A percentile compares a stretch with the other conserved stretches of the same genome.
These are phyloP conservation scores for Mycena polygramma DNA, from an alignment of 768 basidiomycete genomes.

Conservation along the genomic window DNA sequence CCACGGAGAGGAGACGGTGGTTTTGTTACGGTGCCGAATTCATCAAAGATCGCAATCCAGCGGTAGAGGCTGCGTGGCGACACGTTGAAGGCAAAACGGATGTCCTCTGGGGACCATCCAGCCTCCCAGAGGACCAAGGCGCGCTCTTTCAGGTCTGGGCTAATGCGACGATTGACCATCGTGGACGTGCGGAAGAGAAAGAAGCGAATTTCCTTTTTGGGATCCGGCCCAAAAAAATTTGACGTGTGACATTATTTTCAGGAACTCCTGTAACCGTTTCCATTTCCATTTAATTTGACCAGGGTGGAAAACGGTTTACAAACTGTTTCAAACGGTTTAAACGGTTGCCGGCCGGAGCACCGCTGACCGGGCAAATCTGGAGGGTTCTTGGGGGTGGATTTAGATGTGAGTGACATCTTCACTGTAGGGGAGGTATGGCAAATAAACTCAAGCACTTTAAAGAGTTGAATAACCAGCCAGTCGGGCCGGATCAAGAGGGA, in stretches of 20 bases:
- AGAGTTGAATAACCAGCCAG: no score
- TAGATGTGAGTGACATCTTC: no score
- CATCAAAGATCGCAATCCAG: slow-evolving; percentile 16
- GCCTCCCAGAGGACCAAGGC: slow-evolving; percentile 41
- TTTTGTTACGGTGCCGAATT: slow-evolving; percentile 4
- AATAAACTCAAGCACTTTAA: no score
- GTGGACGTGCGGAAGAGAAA: neutral
- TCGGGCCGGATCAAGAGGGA: no score
- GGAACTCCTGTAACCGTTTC: slow-evolving; percentile 12
- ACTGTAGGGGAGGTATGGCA: no score
- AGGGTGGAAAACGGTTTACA: no score
- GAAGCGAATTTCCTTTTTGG: neutral
- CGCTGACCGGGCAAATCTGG: no score
- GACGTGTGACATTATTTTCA: slow-evolving; percentile 6
- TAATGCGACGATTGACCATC: slow-evolving; percentile 43
- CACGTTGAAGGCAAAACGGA: slow-evolving; percentile 9
- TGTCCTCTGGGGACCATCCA: slow-evolving; percentile 35
- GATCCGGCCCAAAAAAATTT: neutral
- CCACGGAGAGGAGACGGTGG: slow-evolving; percentile 39
- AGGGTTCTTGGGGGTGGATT: no score
- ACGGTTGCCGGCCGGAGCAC: no score
- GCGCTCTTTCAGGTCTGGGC: slow-evolving; percentile 45
- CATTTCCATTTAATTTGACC: no score
- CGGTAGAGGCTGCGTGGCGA: slow-evolving; percentile 24
- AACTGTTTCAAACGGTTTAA: no score